phyloP scores from a whole-genome alignment of 1,139 yeast species.

The Debaryomycetaceae sp. region DNA sequence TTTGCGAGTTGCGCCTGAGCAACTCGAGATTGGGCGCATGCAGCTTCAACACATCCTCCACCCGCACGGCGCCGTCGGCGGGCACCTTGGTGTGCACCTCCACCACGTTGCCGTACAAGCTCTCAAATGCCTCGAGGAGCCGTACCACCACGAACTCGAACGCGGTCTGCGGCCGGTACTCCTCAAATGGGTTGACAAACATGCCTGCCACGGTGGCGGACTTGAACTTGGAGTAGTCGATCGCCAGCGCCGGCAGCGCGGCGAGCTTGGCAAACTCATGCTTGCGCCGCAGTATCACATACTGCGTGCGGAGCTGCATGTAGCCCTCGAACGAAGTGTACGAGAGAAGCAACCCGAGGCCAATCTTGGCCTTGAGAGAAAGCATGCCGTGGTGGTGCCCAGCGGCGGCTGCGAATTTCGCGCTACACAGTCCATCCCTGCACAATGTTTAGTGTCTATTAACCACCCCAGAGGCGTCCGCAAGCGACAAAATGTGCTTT shows the following conservation, averaged over 20 bases:
- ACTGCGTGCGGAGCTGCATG: constrained; percentile 52
- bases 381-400: constrained; percentile 7
- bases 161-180: constrained; percentile 83
- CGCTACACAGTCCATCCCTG: background rate
- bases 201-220: constrained; percentile 68
- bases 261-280: constrained; percentile 24
- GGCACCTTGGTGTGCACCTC: constrained; percentile 35
- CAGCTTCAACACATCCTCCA: constrained; percentile 55
- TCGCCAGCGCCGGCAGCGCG: constrained; percentile 10
- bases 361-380: constrained; percentile 34
- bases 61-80: constrained; percentile 31
- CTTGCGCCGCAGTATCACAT: constrained; percentile 52
- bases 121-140: constrained; percentile 63
- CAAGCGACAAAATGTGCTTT: constrained; percentile 74
- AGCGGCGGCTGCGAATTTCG: no score
- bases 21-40: constrained; percentile 54
- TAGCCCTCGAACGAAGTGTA: constrained; percentile 68
- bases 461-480: constrained; percentile 86
- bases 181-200: constrained; percentile 88
- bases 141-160: constrained; percentile 79
- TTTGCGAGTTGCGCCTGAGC: constrained; percentile 26
- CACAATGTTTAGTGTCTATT: constrained; percentile 54
- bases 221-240: constrained; percentile 31
- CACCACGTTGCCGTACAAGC: constrained; percentile 59
- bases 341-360: constrained; percentile 52